Evolutionary conservation across 371 early-diverging fungal species (phyloP).

Genomic region (Syncephalastrum sp.): DNA sequence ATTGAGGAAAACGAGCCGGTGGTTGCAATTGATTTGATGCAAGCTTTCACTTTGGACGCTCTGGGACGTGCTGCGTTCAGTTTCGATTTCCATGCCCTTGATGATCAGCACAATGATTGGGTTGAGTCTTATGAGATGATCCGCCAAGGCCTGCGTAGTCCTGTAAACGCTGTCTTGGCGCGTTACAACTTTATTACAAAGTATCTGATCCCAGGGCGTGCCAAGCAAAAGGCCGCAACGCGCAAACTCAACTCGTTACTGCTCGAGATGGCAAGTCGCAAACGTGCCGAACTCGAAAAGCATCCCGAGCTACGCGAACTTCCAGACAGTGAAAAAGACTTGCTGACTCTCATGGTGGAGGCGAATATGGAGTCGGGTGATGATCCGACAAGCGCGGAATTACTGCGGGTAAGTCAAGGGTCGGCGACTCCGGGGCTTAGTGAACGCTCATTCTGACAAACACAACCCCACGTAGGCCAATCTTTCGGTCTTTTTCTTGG

Average conservation of each 20-base stretch:
- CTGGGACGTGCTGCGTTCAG: slow-evolving; percentile 38
- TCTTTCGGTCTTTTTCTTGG: too few relatives aligned
- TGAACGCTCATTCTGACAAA: too few relatives aligned
- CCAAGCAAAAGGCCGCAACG: slow-evolving; percentile 3
- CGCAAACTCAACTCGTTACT: slow-evolving; percentile 2
- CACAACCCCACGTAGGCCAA: too few relatives aligned
- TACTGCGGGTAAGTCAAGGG: slow-evolving; percentile 11
- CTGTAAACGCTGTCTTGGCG: not conserved
- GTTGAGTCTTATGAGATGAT: slow-evolving; percentile 20
- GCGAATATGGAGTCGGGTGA: slow-evolving; percentile 22
- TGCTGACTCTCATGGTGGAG: slow-evolving; percentile 48
- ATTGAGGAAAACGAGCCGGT: slow-evolving; percentile 17
- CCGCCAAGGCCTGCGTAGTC: slow-evolving; percentile 2
- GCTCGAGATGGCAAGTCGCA: too few relatives aligned
- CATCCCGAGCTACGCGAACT: slow-evolving; percentile 18
- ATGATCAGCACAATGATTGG: slow-evolving; percentile 26
- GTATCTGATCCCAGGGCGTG: too few relatives aligned
- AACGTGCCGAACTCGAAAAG: too few relatives aligned
- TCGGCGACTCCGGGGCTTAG: too few relatives aligned
- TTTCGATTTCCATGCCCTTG: slow-evolving; percentile 28
- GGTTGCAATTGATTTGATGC: slow-evolving; percentile 9
- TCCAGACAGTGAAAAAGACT: slow-evolving; percentile 31
- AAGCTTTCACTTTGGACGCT: slow-evolving; percentile 31
- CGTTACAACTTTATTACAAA: too few relatives aligned
- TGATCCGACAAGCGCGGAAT: slow-evolving; percentile 15